These are phyloP conservation scores for Apiospora pterosperma DNA, from an alignment of 2,329 filamentous ascomycete genomes.

Conservation along the genomic window DNA sequence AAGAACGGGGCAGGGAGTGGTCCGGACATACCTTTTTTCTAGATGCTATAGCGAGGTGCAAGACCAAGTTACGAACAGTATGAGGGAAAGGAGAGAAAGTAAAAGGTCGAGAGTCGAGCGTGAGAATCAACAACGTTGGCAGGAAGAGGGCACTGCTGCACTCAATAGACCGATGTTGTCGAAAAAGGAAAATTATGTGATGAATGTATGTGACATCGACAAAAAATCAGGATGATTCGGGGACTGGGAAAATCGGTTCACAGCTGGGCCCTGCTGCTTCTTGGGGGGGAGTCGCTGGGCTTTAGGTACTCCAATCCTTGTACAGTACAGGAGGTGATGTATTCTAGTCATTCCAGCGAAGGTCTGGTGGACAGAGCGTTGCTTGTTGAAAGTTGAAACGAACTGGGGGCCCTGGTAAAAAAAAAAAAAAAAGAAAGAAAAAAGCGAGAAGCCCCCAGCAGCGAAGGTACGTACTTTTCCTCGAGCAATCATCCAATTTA, in stretches of 20 bases:
- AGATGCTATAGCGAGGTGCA: constrained; percentile 5
- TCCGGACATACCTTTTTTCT: constrained; percentile 11
- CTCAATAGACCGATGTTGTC: neutral
- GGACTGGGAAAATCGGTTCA: constrained; percentile 4
- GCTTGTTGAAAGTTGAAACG: constrained; percentile 8
- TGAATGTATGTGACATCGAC: constrained; percentile 11
- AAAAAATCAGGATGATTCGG: constrained; percentile 5
- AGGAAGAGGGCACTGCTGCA: neutral
- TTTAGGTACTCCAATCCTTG: constrained; percentile 1
- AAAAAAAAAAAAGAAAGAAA: neutral
- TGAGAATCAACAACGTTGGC: constrained; percentile 1
- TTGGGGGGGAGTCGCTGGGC: neutral
- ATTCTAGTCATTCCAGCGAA: constrained; percentile 1
- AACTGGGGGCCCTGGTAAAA: constrained; percentile 5
- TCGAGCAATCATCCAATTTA: neutral
- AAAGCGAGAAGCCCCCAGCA: neutral
- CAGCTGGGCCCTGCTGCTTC: neutral
- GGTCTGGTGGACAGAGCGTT: constrained; percentile 5
- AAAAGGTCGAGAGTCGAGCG: neutral
- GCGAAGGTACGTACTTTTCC: neutral
- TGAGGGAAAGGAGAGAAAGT: neutral
- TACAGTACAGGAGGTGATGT: constrained; percentile 5
- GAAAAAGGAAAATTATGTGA: constrained; percentile 10
- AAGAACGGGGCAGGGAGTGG: constrained; percentile 13
- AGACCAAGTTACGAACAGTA: constrained; percentile 3